phyloP scores from a whole-genome alignment of 2,329 filamentous ascomycete genomes.

The Fusarium sp. region DNA sequence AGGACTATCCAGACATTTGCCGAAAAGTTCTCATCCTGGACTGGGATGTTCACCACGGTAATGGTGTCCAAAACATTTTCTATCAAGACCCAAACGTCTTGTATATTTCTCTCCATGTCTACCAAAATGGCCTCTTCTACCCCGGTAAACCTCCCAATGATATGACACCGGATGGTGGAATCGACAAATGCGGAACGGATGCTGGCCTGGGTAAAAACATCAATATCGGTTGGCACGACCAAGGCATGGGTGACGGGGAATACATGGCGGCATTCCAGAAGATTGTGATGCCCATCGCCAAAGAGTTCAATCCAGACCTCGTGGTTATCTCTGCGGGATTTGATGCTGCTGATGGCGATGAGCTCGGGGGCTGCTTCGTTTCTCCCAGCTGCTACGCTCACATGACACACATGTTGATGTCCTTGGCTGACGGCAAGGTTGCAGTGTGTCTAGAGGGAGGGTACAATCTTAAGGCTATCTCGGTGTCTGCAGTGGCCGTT shows the following conservation, averaged over 20 bases:
- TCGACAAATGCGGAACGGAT: conserved; percentile 69
- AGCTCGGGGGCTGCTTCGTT: conserved; percentile 92
- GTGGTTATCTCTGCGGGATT: conserved; percentile 97
- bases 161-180: conserved; percentile 69
- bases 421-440: conserved; percentile 87
- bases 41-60: conserved; percentile 87
- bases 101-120: conserved; percentile 95
- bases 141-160: conserved; percentile 73
- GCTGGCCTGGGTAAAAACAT: conserved; percentile 70
- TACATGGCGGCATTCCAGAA: conserved; percentile 97
- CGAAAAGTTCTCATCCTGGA: conserved; percentile 93
- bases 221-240: conserved; percentile 75
- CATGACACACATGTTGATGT: conserved; percentile 99
- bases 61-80: conserved; percentile 96
- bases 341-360: conserved; percentile 93
- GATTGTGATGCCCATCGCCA: conserved; percentile 94
- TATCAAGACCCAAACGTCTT: conserved; percentile 94
- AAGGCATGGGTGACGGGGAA: conserved; percentile 93
- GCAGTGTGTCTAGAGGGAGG: conserved; percentile 95
- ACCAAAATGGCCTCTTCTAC: conserved; percentile 86
- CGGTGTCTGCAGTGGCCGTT: conserved; percentile 90
- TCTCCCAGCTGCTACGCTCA: conserved; percentile 93
- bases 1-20: conserved; percentile 81
- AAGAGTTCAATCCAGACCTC: conserved; percentile 92
- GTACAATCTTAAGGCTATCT: conserved; percentile 94